Conservation (phyloP, 2,329 filamentous ascomycete genomes). For the Myriosclerotinia scirpicola region DNA sequence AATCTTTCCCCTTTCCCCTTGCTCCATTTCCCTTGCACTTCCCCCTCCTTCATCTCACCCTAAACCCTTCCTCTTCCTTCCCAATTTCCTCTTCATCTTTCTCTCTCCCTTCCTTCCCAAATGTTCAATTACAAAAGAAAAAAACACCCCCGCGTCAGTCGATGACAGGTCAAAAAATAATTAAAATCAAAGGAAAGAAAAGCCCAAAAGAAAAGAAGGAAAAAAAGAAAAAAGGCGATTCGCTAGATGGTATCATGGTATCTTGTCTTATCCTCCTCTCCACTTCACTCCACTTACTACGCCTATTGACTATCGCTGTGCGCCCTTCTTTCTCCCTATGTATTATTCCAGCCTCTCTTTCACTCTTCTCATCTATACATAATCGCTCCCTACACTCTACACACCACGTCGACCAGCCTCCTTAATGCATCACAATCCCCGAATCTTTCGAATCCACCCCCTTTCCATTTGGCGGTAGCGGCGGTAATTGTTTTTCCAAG, state of each 20-base stretch:
- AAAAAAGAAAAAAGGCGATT: slow-evolving; percentile 13
- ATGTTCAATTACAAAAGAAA: slow-evolving; percentile 10
- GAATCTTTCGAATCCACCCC: slow-evolving; percentile 7
- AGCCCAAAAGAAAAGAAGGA: background rate
- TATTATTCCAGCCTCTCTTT: background rate
- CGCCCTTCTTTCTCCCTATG: background rate
- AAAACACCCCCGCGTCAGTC: background rate
- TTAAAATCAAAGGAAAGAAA: slow-evolving; percentile 3
- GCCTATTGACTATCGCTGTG: slow-evolving; percentile 2
- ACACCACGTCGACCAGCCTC: background rate
- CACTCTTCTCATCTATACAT: background rate
- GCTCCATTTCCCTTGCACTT: too few relatives aligned
- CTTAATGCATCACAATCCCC: slow-evolving; percentile 10
- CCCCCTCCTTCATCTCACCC: too few relatives aligned
- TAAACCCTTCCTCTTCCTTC: background rate
- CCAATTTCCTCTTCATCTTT: background rate
- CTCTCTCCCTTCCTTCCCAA: background rate
- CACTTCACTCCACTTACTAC: slow-evolving; percentile 1
- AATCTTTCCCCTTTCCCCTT: background rate
- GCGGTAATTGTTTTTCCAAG: slow-evolving; percentile 60
- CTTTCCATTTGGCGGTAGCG: slow-evolving; percentile 46
- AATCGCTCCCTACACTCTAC: background rate
- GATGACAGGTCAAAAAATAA: slow-evolving; percentile 12
- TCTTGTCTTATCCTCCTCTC: slow-evolving; percentile 12
- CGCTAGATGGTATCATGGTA: slow-evolving; percentile 25